Evolutionary conservation across 225 moss, liverwort and hornwort genomes (phyloP), one percentile per base, ranked within the genome.

Genomic region (Neckera pumila): DNA sequence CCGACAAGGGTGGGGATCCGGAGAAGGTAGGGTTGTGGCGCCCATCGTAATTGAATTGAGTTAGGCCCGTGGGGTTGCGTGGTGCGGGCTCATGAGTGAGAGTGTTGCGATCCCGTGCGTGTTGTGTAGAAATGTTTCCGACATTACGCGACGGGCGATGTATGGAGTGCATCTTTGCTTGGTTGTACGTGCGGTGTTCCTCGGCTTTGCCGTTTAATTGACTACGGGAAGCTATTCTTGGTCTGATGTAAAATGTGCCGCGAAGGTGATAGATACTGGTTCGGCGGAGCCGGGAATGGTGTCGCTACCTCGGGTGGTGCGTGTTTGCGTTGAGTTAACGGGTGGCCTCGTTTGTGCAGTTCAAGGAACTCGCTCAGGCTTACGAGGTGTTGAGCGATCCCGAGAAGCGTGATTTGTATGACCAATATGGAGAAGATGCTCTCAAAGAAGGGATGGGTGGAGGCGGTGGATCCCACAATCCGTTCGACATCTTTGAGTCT

Each of bases 391-490:
- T 97, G 73, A 95, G 66, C 53, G 83, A 67, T 28, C 83, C 67
- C 12, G 83, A 83, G 67, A 83, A 83, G 66, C 66, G 83, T 23
- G 83, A 67, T 38, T 43, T 65, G 65, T 57, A 76, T 33, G 97
- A 97, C 64, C 95, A 97, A 21, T 97, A 97, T 89, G 97, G 97
- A 38, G 97, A 97, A 85, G 97, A 97, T 83, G 97, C 96, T 17
- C 93, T 97, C 9, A 97, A 97, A 13, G 97, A 97, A 78, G 97
- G 97, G 86, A 96, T 96, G 96, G 97, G 96, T 34, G 97, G 97
- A 56, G 96, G 96, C n/a, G 96, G 97, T 30, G 96, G 77, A 31
- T 95, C 95, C 0, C 97, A 97, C 91, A 97, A 94, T 47, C 97
- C 97, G 8, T 97, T 97, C 85, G 97, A 97, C 88, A 94, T 97